A percentile compares a stretch with the other conserved stretches of the same genome.
phyloP scores from a whole-genome alignment of 1,284 basidiomycete species.

The Phlebopus sp. region DNA sequence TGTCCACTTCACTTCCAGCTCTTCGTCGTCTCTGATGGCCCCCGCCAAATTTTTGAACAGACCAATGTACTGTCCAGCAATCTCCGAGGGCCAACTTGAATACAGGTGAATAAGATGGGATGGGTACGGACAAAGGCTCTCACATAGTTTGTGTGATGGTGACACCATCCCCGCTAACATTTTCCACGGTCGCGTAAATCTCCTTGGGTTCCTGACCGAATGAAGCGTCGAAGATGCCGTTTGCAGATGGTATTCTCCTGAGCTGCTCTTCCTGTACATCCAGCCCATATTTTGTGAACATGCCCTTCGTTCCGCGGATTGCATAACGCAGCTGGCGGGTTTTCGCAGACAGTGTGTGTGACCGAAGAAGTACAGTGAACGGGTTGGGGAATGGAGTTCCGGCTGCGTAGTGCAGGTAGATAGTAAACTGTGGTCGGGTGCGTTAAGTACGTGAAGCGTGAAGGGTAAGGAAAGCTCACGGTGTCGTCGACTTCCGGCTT shows the following conservation, averaged over 20 bases:
- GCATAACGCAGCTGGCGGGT: constrained; percentile 67
- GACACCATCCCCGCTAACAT: constrained; percentile 43
- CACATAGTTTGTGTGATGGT: constrained; percentile 51
- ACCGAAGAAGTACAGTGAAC: constrained; percentile 66
- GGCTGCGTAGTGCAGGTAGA: constrained; percentile 59
- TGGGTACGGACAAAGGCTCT: constrained; percentile 6
- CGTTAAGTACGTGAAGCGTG: constrained; percentile 1
- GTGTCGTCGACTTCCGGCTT: constrained; percentile 65
- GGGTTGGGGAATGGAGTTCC: constrained; percentile 47
- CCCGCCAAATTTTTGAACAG: constrained; percentile 66
- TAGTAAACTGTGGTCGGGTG: constrained; percentile 52
- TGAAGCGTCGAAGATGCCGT: constrained; percentile 41
- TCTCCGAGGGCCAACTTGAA: constrained; percentile 61
- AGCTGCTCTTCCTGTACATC: constrained; percentile 78
- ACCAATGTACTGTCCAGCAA: constrained; percentile 56
- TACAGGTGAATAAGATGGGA: constrained; percentile 4
- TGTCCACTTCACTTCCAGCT: constrained; percentile 64
- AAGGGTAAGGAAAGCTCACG: constrained; percentile 38
- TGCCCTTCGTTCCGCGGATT: constrained; percentile 67
- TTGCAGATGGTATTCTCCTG: constrained; percentile 50
- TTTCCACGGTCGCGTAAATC: constrained; percentile 60
- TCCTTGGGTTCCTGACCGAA: constrained; percentile 61
- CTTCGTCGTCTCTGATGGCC: constrained; percentile 53
- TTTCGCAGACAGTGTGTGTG: constrained; percentile 66
- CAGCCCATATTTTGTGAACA: constrained; percentile 73